These are phyloP conservation scores for Hyaloscypha variabilis DNA, from an alignment of 495 filamentous ascomycete genomes.

Conservation along the genomic window DNA sequence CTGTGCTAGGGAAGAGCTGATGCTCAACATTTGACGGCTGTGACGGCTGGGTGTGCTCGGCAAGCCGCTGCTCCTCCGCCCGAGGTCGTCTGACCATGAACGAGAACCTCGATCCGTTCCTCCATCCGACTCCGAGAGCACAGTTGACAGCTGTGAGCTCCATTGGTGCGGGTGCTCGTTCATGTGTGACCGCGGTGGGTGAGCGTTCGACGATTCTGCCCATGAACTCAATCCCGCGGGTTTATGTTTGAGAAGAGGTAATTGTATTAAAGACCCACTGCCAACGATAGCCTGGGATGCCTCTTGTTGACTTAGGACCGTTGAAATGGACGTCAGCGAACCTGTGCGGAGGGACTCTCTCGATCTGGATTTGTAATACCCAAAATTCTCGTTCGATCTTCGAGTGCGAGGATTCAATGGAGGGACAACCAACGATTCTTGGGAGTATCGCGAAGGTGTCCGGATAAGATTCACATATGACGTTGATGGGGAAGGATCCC, in stretches of 20 bases:
- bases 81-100: conserved; percentile 39
- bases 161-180: conserved; percentile 56
- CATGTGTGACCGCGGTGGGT: conserved; percentile 38
- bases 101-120: conserved; percentile 48
- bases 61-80: conserved; percentile 34
- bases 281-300: conserved; percentile 38
- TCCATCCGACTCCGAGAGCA: conserved; percentile 63
- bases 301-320: conserved; percentile 46
- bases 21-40: conserved; percentile 53
- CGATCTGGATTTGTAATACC: conserved; percentile 50
- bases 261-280: conserved; percentile 27
- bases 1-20: conserved; percentile 48
- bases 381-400: conserved; percentile 46
- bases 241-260: conserved; percentile 22
- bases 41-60: conserved; percentile 42
- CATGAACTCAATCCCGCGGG: conserved; percentile 28
- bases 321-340: conserved; percentile 53
- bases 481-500: conserved; percentile 42
- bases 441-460: conserved; percentile 44
- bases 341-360: conserved; percentile 48
- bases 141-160: conserved; percentile 76
- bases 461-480: conserved; percentile 34
- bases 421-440: conserved; percentile 55
- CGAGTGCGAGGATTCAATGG: conserved; percentile 45
- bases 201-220: conserved; percentile 25